Conservation (phyloP, 106 monocot genomes). For the Apostasia shenzhenica region DNA sequence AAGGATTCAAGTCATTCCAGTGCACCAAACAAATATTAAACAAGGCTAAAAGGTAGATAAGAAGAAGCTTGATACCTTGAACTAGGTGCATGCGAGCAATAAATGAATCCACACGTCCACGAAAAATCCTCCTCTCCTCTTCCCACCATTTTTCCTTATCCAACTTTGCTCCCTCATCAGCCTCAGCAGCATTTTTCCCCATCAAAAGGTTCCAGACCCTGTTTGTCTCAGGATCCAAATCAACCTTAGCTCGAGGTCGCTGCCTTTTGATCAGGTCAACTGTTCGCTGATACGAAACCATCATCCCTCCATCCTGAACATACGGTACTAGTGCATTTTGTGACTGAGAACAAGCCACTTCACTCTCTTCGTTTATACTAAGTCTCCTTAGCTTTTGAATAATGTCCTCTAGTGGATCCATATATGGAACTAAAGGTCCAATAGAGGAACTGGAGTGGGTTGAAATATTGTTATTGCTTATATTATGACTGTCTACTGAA, state of each 20-base stretch:
- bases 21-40: neutral
- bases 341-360: constrained; percentile 3
- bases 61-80: constrained; percentile 60
- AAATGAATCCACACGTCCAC: constrained; percentile 74
- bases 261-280: constrained; percentile 27
- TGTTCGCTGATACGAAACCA: constrained; percentile 33
- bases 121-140: constrained; percentile 71
- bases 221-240: constrained; percentile 62
- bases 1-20: neutral
- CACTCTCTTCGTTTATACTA: constrained; percentile 22
- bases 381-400: constrained; percentile 38
- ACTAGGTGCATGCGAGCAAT: constrained; percentile 93
- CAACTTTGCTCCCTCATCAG: constrained; percentile 20
- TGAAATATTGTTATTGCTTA: constrained; percentile 7
- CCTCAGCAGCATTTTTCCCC: constrained; percentile 36
- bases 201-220: constrained; percentile 84
- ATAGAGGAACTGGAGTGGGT: neutral
- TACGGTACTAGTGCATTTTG: constrained; percentile 55
- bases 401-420: constrained; percentile 29
- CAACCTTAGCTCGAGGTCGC: constrained; percentile 55
- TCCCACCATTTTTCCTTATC: constrained; percentile 84
- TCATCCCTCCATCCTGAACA: constrained; percentile 14
- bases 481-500: constrained; percentile 7
- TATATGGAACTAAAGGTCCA: constrained; percentile 5
- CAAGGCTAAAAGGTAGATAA: neutral